Conservation (phyloP, 177 flowering plant genomes). For the Vitis hybrid region DNA sequence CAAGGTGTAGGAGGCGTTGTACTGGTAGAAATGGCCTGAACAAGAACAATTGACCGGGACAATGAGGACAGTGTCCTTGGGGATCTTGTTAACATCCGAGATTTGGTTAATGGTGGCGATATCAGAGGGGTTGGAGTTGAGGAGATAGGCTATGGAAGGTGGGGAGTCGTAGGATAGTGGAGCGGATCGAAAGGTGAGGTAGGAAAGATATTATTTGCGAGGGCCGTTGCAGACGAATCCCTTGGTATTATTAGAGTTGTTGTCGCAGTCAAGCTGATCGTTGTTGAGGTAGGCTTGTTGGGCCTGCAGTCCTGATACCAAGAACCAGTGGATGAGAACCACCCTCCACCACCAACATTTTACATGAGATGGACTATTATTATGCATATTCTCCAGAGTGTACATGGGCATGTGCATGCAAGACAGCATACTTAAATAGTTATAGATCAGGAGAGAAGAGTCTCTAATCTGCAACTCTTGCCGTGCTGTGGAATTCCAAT, state of each 20-base stretch:
- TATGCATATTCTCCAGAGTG: too few species aligned
- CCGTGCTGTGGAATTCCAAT: too few species aligned
- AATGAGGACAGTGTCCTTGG: conserved; percentile 26
- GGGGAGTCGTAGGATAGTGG: conserved; percentile 42
- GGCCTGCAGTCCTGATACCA: neutral
- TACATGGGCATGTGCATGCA: too few species aligned
- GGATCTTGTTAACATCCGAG: conserved; percentile 28
- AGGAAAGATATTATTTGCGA: conserved; percentile 37
- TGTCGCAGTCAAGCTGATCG: conserved; percentile 47
- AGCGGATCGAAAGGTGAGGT: conserved; percentile 55
- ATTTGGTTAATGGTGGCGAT: conserved; percentile 38
- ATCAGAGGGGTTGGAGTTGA: conserved; percentile 1
- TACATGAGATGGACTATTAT: too few species aligned
- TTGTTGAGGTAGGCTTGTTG: conserved; percentile 60
- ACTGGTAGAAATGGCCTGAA: conserved; percentile 40
- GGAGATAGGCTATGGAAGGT: neutral
- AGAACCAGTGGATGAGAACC: too few species aligned
- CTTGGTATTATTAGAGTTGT: conserved; percentile 8
- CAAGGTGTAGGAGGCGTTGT: conserved; percentile 41
- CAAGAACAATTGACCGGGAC: conserved; percentile 66
- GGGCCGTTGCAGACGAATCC: conserved; percentile 57
- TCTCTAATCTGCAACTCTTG: too few species aligned
- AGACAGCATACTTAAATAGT: too few species aligned
- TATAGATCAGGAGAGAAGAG: too few species aligned
- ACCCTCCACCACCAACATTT: too few species aligned